phyloP scores from a whole-genome alignment of 257 asterid genomes.

The Nemophila menziesii region DNA sequence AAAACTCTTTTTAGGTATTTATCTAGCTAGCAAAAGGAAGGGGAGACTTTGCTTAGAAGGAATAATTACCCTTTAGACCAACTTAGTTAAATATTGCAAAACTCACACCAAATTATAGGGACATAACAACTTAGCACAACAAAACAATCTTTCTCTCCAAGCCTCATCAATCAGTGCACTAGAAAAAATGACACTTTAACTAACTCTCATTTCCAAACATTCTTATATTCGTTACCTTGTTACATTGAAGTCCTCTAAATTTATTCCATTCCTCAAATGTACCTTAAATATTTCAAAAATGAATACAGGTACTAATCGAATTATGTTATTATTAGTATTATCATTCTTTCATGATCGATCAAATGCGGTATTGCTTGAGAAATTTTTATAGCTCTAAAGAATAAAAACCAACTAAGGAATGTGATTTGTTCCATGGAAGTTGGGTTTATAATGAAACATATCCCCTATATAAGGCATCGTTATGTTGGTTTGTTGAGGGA shows the following conservation, averaged over 20 bases:
- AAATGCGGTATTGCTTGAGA: conserved; percentile 11
- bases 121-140: neutral
- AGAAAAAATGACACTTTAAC: neutral
- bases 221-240: neutral
- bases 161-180: neutral
- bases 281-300: neutral
- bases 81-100: neutral
- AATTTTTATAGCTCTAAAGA: neutral
- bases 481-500: conserved; percentile 49
- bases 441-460: conserved; percentile 38
- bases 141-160: neutral
- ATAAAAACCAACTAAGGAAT: conserved; percentile 13
- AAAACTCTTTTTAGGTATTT: no score
- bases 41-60: conserved; percentile 18
- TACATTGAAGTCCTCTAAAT: neutral
- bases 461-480: conserved; percentile 41
- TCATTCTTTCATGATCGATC: neutral
- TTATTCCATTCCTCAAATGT: neutral
- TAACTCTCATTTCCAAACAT: neutral
- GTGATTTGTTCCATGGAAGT: conserved; percentile 50
- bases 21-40: neutral
- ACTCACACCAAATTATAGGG: neutral
- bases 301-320: no score
- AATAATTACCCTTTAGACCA: no score
- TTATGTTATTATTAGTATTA: neutral